Evolutionary conservation across 768 basidiomycete genomes (phyloP).

Genomic region (Saitozyma podzolica): DNA sequence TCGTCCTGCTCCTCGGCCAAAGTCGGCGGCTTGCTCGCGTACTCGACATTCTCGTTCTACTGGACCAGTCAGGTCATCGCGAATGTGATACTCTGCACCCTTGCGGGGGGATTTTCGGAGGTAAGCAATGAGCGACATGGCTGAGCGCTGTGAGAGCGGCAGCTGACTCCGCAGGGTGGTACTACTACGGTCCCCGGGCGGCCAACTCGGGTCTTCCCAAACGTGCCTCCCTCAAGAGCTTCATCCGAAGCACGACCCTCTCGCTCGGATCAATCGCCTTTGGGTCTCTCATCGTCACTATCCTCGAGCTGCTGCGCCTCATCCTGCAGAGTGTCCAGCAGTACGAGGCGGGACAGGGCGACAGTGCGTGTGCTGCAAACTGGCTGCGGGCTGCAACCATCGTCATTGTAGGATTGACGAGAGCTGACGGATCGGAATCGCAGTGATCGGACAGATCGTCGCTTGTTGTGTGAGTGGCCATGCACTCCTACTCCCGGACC

Average conservation of each 20-base stretch:
- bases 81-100: conserved; percentile 74
- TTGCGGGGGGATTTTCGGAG: conserved; percentile 77
- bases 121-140: conserved; percentile 28
- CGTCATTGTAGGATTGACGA: background rate
- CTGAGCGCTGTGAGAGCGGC: background rate
- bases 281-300: conserved; percentile 76
- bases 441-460: conserved; percentile 71
- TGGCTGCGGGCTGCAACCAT: background rate
- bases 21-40: conserved; percentile 77
- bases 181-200: conserved; percentile 76
- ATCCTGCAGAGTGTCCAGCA: conserved; percentile 56
- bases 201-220: conserved; percentile 67
- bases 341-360: conserved; percentile 48
- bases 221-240: conserved; percentile 68
- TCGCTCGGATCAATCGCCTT: conserved; percentile 84
- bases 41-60: conserved; percentile 75
- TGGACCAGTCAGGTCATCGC: conserved; percentile 82
- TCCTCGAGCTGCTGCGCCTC: conserved; percentile 69
- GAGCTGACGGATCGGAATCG: conserved; percentile 2
- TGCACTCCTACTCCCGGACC: background rate
- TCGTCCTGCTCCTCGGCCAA: conserved; percentile 68
- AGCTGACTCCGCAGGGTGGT: conserved; percentile 59
- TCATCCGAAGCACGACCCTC: conserved; percentile 71
- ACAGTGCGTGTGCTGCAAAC: conserved; percentile 25
- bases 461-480: conserved; percentile 62